Evolutionary conservation across 148 eudicot genomes (phyloP).

Genomic region (Rheum nobile): DNA sequence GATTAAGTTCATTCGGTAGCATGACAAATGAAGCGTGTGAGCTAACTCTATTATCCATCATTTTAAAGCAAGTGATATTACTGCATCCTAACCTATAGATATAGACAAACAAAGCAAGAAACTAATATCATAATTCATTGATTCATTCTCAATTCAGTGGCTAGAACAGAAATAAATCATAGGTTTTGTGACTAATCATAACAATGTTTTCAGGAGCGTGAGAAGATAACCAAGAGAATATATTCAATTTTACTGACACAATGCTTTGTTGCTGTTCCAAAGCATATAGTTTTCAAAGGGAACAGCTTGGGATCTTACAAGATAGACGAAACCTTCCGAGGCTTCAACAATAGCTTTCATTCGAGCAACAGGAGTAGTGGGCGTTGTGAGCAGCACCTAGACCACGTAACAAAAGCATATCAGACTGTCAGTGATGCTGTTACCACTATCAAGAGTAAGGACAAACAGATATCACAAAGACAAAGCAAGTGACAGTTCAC

Average conservation of each 20-base stretch:
- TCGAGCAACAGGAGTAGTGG: conserved; percentile 76
- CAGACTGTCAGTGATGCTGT: neutral
- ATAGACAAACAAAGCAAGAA: neutral
- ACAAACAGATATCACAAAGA: neutral
- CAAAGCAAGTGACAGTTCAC: neutral
- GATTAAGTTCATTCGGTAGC: neutral
- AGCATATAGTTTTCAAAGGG: neutral
- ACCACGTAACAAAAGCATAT: neutral
- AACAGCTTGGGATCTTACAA: conserved; percentile 30
- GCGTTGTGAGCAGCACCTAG: conserved; percentile 51
- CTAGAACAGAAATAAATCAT: neutral
- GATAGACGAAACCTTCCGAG: conserved; percentile 87
- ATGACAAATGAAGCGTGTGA: neutral
- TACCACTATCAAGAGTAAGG: too few relatives aligned
- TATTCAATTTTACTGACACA: neutral
- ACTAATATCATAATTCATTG: neutral
- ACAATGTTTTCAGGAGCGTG: neutral
- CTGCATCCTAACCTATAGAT: neutral
- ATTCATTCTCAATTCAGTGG: neutral
- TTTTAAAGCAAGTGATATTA: neutral
- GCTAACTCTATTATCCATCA: neutral
- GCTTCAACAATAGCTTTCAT: conserved; percentile 89
- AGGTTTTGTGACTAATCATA: neutral
- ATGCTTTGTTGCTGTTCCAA: neutral
- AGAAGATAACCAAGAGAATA: neutral